phyloP scores from a whole-genome alignment of 306 rosid genomes.

The Erythrophleum fordii region DNA sequence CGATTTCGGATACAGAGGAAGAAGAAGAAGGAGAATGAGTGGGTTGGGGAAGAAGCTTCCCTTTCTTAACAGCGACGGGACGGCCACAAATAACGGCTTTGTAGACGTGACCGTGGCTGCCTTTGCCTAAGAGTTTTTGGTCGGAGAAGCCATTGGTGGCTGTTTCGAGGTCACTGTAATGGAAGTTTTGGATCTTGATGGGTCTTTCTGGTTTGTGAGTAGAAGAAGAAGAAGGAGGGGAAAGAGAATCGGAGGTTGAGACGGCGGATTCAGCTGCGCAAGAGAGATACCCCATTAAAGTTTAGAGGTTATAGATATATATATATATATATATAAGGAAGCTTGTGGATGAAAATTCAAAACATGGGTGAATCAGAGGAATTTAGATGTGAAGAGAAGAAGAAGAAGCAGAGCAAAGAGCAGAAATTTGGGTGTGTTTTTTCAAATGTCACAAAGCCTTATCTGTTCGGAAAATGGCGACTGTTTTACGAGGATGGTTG shows the following conservation, averaged over 20 bases:
- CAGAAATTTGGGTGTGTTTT: too few relatives aligned
- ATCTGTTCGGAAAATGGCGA: too few relatives aligned
- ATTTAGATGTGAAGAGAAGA: background rate
- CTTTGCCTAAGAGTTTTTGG: constrained; percentile 82
- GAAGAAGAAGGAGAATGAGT: too few relatives aligned
- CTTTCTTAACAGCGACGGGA: constrained; percentile 74
- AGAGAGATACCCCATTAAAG: constrained; percentile 77
- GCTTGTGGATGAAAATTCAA: too few relatives aligned
- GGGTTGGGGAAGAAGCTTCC: constrained; percentile 42
- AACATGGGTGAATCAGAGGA: too few relatives aligned
- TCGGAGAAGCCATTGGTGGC: constrained; percentile 91
- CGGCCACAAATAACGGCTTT: constrained; percentile 77
- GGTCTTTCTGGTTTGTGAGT: too few relatives aligned
- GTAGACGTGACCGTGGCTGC: constrained; percentile 85
- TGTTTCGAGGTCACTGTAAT: constrained; percentile 78
- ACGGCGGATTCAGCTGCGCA: constrained; percentile 82
- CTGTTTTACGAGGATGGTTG: too few relatives aligned
- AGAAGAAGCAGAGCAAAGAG: too few relatives aligned
- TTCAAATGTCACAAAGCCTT: too few relatives aligned
- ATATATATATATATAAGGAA: too few relatives aligned
- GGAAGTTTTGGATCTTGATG: constrained; percentile 79
- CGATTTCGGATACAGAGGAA: constrained; percentile 51
- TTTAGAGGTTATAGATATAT: background rate
- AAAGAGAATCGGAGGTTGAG: constrained; percentile 55
- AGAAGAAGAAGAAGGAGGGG: constrained; percentile 3